Conservation (phyloP, 2,329 filamentous ascomycete genomes). For the Lasiodiplodia sp. region DNA sequence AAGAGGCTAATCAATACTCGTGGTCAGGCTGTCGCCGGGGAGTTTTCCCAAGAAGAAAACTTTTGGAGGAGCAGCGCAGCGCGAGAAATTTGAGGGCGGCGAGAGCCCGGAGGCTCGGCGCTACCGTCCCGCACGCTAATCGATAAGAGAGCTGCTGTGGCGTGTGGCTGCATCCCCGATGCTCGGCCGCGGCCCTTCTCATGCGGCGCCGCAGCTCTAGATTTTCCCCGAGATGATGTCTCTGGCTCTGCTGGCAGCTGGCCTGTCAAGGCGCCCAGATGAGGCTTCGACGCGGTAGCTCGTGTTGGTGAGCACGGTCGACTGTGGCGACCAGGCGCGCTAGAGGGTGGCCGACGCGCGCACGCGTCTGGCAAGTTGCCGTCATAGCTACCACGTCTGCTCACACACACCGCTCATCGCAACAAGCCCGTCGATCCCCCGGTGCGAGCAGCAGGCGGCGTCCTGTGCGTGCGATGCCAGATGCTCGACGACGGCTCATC, state of each 20-base stretch:
- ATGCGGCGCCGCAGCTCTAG: neutral
- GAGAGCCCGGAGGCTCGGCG: constrained; percentile 26
- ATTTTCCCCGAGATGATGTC: neutral
- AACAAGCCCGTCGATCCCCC: constrained; percentile 26
- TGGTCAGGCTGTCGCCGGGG: constrained; percentile 65
- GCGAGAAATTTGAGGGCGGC: constrained; percentile 30
- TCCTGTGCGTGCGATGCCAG: constrained; percentile 22
- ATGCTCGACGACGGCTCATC: neutral
- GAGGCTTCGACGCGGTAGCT: neutral
- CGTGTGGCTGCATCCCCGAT: neutral
- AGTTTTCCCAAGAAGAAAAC: constrained; percentile 58
- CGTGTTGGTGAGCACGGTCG: neutral
- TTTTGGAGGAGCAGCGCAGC: constrained; percentile 36
- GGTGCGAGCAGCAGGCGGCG: constrained; percentile 18
- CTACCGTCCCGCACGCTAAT: constrained; percentile 15
- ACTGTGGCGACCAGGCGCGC: neutral
- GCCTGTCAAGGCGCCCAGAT: neutral
- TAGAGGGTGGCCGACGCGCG: constrained; percentile 10
- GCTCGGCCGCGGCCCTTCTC: neutral
- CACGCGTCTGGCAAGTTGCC: constrained; percentile 1
- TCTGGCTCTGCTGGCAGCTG: neutral
- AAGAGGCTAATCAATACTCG: constrained; percentile 34
- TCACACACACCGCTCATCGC: constrained; percentile 10
- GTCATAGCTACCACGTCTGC: neutral
- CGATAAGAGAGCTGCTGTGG: constrained; percentile 12